Base-by-base conservation (phyloP, 2,329 filamentous ascomycete genomes). In the Venturia asperata region DNA sequence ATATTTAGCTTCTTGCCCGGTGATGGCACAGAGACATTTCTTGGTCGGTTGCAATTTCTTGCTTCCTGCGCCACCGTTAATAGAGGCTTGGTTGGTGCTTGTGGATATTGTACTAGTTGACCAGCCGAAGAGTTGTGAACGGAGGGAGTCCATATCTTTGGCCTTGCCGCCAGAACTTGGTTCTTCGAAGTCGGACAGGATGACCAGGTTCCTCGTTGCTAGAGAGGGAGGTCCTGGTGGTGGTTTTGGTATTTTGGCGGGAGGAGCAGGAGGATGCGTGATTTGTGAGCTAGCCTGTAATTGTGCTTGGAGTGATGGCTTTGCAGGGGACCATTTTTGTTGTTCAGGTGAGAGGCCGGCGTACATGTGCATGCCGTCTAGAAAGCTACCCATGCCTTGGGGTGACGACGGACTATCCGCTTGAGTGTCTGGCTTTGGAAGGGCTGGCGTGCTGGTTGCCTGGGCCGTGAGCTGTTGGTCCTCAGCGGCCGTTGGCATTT, bases 1-100 rank as follows among this genome's bases (percentile, higher is more conserved):
- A 75, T 95, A 97, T 64, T 86, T 86, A 15, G 93, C 94, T 5
- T 87, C 85, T 64, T 87, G 84, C 71, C 88, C 89, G 0, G 91
- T 97, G 72, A 97, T 92, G 61, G 87, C 88, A 75, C 94, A 99
- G 41, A 87, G 63, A 3, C 63, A 34, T 45, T 62, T 66, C 64
- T 62, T 66, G 11, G 34, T 11, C 5, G 62, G 60, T n/a, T 34
- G 24, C 11, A 43, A 21, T 21, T 61, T 63, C 43, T 49, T 63
- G 27, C 21, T 27, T 17, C 15, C 34, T n/a, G 43, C 17, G 27
- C 45, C 27, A 17, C 27, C 34, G 37, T 39, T 56, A 34, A 19
- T 65, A 37, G 43, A 63, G 61, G 27, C 45, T 63, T 49, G 21
- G 64, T n/a, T 42, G 61, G 63, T 9, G 9, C n/a, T 43, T 21